phyloP scores from a whole-genome alignment of 2,329 filamentous ascomycete species.

The Paecilomyces fulvus region DNA sequence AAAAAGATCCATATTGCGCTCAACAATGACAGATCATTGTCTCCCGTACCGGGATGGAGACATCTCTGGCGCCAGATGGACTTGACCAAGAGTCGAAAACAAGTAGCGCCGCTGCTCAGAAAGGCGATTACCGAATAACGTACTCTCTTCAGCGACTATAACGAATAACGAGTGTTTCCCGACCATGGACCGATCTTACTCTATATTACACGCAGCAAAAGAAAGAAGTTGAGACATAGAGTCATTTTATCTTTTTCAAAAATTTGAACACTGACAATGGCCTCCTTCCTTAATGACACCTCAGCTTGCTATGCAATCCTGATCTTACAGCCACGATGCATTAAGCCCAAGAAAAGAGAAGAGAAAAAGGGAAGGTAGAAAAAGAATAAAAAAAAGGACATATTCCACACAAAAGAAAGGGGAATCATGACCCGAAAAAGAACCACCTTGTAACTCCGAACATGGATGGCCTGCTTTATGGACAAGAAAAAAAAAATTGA shows the following conservation, averaged over 20 bases:
- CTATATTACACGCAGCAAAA: background rate
- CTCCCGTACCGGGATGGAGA: constrained; percentile 26
- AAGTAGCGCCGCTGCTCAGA: constrained; percentile 52
- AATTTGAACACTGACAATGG: background rate
- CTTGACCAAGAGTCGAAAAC: constrained; percentile 52
- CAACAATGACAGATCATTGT: constrained; percentile 4
- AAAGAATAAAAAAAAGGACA: background rate
- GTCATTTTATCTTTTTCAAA: background rate
- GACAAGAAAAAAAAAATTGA: background rate
- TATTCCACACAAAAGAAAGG: background rate
- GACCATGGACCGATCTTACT: background rate
- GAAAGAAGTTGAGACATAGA: background rate
- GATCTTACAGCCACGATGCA: background rate
- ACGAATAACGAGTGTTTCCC: background rate
- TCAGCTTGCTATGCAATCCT: constrained; percentile 1
- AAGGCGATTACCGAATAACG: constrained; percentile 30
- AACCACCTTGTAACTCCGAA: background rate
- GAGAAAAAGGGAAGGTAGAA: constrained; percentile 1
- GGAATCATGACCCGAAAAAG: background rate
- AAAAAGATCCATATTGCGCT: constrained; percentile 11
- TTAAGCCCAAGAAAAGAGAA: background rate
- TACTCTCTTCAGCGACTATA: background rate
- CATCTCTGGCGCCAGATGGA: constrained; percentile 50
- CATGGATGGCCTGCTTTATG: background rate
- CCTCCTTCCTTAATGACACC: background rate